These are phyloP conservation scores for Pulicaria dysenterica DNA, from an alignment of 129 eudicot genomes.

Conservation along the genomic window DNA sequence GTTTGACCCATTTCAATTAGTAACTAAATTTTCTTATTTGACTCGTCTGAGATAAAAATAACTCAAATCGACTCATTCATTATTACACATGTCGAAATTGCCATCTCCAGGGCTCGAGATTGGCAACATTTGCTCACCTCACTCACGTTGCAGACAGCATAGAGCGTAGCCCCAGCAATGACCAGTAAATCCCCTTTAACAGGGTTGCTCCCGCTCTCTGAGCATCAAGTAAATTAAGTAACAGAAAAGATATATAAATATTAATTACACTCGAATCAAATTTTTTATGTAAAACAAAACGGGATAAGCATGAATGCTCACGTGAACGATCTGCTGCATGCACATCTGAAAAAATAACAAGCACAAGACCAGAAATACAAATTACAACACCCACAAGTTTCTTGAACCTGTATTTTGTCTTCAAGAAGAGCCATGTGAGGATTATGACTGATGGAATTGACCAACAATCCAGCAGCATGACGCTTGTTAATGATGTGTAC, in stretches of 20 bases:
- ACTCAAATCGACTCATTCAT: not conserved
- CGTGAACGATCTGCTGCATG: conserved; percentile 84
- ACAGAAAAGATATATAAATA: not conserved
- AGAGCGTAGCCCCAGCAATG: conserved; percentile 86
- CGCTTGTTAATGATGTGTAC: conserved; percentile 89
- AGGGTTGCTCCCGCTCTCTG: conserved; percentile 69
- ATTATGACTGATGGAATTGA: conserved; percentile 82
- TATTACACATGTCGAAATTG: not conserved
- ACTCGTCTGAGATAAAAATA: not conserved
- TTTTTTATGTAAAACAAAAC: not conserved
- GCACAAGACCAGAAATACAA: conserved; percentile 80
- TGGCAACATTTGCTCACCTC: conserved; percentile 50
- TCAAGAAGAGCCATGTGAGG: conserved; percentile 82
- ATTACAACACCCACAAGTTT: conserved; percentile 66
- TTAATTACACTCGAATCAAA: not conserved
- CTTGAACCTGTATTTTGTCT: conserved; percentile 68
- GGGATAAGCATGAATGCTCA: conserved; percentile 38
- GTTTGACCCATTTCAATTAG: not conserved
- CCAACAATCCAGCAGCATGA: conserved; percentile 97
- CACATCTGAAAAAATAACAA: conserved; percentile 80
- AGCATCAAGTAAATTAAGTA: conserved; percentile 21
- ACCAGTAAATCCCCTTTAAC: conserved; percentile 77
- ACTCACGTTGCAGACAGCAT: conserved; percentile 80
- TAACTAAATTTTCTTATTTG: not conserved
- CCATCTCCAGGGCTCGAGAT: not conserved